Evolutionary conservation across 2,329 filamentous ascomycete genomes (phyloP).

Genomic region (Ascocoryne sarcoides): DNA sequence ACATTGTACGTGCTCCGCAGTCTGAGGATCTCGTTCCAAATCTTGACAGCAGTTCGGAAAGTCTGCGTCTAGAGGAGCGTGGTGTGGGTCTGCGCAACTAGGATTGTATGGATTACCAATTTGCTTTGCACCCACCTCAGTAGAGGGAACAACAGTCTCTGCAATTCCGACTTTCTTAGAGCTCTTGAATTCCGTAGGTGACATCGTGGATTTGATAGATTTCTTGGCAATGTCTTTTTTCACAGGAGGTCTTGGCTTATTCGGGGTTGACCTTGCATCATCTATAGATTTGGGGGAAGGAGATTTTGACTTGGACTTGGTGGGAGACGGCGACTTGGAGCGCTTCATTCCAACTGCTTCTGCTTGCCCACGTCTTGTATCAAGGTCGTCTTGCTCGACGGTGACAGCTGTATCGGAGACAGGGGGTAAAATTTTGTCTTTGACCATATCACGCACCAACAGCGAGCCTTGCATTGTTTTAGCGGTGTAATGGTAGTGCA

Average conservation of each 20-base stretch:
- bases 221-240: background rate
- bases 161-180: too few relatives aligned
- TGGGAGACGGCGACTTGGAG: background rate
- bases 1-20: too few relatives aligned
- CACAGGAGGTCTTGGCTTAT: background rate
- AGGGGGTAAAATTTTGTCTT: background rate
- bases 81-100: background rate
- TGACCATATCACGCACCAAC: too few relatives aligned
- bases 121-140: background rate
- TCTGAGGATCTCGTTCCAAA: conserved; percentile 4
- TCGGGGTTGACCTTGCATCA: background rate
- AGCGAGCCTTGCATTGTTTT: too few relatives aligned
- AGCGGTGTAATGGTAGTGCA: too few relatives aligned
- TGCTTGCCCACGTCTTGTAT: background rate
- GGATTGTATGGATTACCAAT: background rate
- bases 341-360: background rate
- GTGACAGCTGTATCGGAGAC: background rate
- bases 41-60: conserved; percentile 1
- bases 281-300: too few relatives aligned
- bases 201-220: background rate
- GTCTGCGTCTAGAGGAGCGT: background rate
- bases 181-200: too few relatives aligned
- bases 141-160: background rate
- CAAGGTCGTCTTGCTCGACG: background rate
- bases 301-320: too few relatives aligned